Percentiles rank a stretch among this genome's conserved stretches.
Evolutionary conservation across 768 basidiomycete genomes (phyloP).

Genomic region (Calocybe gangraenosa): DNA sequence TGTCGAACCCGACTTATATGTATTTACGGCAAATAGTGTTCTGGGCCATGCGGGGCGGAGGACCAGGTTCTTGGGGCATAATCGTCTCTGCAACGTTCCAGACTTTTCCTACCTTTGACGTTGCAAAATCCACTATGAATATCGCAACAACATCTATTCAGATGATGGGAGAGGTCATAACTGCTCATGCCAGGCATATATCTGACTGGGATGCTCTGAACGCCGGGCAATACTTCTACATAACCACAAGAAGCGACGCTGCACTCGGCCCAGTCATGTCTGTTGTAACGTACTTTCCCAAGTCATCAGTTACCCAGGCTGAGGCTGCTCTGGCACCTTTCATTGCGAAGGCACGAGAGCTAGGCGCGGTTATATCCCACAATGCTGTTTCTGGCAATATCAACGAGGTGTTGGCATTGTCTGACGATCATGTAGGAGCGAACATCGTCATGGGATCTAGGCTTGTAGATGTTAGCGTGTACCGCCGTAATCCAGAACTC

Average conservation of each 20-base stretch:
- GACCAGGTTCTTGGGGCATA: conserved; percentile 33
- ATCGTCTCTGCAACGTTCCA: conserved; percentile 30
- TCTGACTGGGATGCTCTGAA: conserved; percentile 27
- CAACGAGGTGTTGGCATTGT: conserved; percentile 12
- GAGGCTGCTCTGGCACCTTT: conserved; percentile 18
- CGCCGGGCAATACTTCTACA: conserved; percentile 27
- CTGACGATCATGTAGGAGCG: conserved; percentile 13
- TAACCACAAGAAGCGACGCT: neutral
- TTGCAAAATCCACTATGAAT: conserved; percentile 15
- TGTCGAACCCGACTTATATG: neutral
- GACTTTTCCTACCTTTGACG: conserved; percentile 30
- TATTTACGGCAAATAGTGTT: conserved; percentile 18
- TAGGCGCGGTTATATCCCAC: conserved; percentile 14
- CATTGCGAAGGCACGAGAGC: conserved; percentile 11
- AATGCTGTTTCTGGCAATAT: conserved; percentile 4
- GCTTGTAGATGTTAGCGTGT: conserved; percentile 14
- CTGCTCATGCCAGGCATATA: conserved; percentile 31
- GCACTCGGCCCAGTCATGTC: neutral
- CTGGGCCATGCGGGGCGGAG: conserved; percentile 25
- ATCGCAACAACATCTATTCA: conserved; percentile 15
- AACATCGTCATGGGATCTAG: conserved; percentile 16
- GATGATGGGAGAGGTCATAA: conserved; percentile 20
- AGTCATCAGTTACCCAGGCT: conserved; percentile 12
- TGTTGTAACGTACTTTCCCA: conserved; percentile 19
- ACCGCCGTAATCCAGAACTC: conserved; percentile 10